These are phyloP conservation scores for Niebla homalea DNA, from an alignment of 495 filamentous ascomycete genomes.

Conservation along the genomic window DNA sequence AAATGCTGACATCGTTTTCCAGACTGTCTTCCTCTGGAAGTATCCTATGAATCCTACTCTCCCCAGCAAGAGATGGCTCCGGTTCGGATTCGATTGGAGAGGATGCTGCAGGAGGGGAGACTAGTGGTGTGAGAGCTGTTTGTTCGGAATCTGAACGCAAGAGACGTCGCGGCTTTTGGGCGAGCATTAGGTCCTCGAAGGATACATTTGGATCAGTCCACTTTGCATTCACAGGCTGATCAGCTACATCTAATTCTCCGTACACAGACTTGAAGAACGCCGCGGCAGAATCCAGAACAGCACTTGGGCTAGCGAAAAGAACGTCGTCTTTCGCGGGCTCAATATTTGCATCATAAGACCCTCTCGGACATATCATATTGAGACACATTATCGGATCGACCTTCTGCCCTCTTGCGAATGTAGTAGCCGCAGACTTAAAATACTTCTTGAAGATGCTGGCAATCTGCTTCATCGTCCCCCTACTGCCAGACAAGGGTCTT, in stretches of 20 bases:
- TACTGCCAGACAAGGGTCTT: constrained; percentile 51
- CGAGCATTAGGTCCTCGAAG: constrained; percentile 17
- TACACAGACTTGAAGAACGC: constrained; percentile 43
- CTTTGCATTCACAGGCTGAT: constrained; percentile 3
- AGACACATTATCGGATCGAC: constrained; percentile 62
- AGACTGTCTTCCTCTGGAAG: neutral
- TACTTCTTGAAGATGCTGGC: constrained; percentile 44
- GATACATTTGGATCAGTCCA: neutral
- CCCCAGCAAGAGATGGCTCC: neutral
- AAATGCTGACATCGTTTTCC: constrained; percentile 22
- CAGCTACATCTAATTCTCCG: constrained; percentile 22
- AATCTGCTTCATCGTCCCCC: constrained; percentile 57
- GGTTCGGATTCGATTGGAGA: neutral
- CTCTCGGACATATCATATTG: constrained; percentile 54
- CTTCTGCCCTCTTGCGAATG: constrained; percentile 13
- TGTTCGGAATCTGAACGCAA: neutral
- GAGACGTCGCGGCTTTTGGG: constrained; percentile 7
- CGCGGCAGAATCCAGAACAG: constrained; percentile 40
- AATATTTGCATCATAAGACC: constrained; percentile 76
- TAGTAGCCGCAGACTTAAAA: constrained; percentile 28
- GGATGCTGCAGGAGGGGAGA: neutral
- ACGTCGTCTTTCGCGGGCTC: constrained; percentile 88
- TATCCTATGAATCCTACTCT: too few relatives aligned
- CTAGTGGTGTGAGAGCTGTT: neutral
- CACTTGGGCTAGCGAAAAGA: constrained; percentile 51